These are phyloP conservation scores for Ochetophila trinervis DNA, from an alignment of 306 rosid species.

Conservation along the genomic window DNA sequence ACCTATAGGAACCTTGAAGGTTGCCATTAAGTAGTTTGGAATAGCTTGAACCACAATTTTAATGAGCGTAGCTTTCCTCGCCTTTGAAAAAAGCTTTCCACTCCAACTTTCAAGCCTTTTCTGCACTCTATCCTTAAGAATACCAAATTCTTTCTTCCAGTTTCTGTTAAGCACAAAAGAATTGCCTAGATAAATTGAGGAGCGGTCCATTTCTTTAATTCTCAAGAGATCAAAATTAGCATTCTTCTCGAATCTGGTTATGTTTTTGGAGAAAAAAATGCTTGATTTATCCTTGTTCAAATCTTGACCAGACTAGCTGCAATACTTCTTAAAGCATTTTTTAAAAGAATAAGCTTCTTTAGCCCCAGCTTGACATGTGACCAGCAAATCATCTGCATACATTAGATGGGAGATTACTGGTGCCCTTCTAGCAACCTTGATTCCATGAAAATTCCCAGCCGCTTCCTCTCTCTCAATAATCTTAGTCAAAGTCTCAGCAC, in stretches of 20 bases:
- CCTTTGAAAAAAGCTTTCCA: neutral
- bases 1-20: neutral
- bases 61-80: neutral
- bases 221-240: too few relatives aligned
- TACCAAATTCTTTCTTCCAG: too few relatives aligned
- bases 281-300: too few relatives aligned
- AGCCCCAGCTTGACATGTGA: neutral
- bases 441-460: neutral
- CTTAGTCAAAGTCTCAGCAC: neutral
- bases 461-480: neutral
- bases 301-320: too few relatives aligned
- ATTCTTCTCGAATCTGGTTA: too few relatives aligned
- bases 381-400: neutral
- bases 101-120: neutral
- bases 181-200: too few relatives aligned
- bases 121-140: neutral
- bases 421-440: neutral
- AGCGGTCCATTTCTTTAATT: too few relatives aligned
- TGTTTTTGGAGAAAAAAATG: too few relatives aligned
- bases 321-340: too few relatives aligned
- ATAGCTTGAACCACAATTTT: too few relatives aligned
- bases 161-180: too few relatives aligned
- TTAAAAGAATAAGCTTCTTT: neutral
- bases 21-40: neutral
- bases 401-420: neutral